Base-by-base conservation (phyloP, 305 asterid species). In the Fraxinus dipetala region DNA sequence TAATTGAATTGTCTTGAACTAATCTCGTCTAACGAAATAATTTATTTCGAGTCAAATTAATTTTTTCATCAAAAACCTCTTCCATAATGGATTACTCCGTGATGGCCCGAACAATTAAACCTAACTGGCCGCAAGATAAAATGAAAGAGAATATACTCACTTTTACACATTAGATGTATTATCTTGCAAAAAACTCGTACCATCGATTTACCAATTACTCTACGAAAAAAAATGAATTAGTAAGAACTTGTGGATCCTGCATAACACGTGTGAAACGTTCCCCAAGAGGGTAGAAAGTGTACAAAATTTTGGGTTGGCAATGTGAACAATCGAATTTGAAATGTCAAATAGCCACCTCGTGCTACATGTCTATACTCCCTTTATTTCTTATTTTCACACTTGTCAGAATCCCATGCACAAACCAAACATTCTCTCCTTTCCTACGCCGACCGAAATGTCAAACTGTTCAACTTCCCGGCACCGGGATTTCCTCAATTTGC, bases 401-500 rank as follows among this genome's bases (percentile, higher is more conserved):
- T 6, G 8, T 54, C 11, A 22, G 38, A 30, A 43, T 65, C 56
- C 73, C 77, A 48, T 76, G 28, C 36, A 82, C 18, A 16, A 20
- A 74, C 54, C 83, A 72, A 74, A n/a, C 56, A 10, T 51, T 7
- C 61, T 79, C 75, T 14, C 22, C 36, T 38, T 20, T 30, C 31
- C 69, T 74, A 59, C n/a, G 6, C 61, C 72, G 1, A 45, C 72
- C 69, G 69, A 67, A 63, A 77, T 80, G 87, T 76, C 81, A 76
- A 80, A 79, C 35, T 51, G 56, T 2, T 69, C 81, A 75, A 6
- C 30, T 81, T 84, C 78, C 83, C 61, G 77, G 84, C 48, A n/a
- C 24, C 75, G 75, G 70, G 36, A 38, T 75, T 72, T 28, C 34
- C 13, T 48, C 30, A n/a, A 24, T 14, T 4, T 43, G 20, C 40